Percentiles rank a stretch among this genome's conserved stretches.
Evolutionary conservation across 2,329 filamentous ascomycete species (phyloP).

Genomic region (Alternaria triticimaculans): DNA sequence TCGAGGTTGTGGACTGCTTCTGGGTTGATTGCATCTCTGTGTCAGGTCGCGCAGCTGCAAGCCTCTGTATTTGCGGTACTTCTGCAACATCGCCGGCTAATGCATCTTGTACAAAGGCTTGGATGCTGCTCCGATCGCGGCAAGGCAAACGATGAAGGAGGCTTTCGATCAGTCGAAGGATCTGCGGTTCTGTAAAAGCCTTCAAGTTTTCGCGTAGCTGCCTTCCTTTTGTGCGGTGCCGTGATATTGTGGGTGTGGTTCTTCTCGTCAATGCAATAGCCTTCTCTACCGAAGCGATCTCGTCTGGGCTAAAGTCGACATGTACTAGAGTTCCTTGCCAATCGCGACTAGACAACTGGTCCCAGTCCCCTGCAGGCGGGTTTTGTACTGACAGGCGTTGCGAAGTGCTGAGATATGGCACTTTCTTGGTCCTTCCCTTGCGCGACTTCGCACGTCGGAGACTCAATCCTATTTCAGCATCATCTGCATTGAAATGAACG

Average conservation of each 20-base stretch:
- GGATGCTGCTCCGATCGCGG: slow-evolving; percentile 31
- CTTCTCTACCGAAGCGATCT: slow-evolving; percentile 32
- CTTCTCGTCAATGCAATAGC: slow-evolving; percentile 14
- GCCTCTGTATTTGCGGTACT: slow-evolving; percentile 33
- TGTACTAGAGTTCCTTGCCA: slow-evolving; percentile 44
- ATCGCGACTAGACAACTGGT: slow-evolving; percentile 23
- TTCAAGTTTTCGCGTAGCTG: slow-evolving; percentile 31
- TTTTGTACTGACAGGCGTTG: slow-evolving; percentile 28
- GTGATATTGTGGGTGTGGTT: neutral
- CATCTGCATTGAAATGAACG: slow-evolving; percentile 25
- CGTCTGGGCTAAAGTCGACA: slow-evolving; percentile 40
- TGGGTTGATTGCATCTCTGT: slow-evolving; percentile 19
- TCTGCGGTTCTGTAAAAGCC: slow-evolving; percentile 28
- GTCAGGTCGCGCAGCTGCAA: slow-evolving; percentile 30
- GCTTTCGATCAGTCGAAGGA: slow-evolving; percentile 25
- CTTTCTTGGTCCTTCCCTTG: neutral
- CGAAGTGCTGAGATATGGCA: slow-evolving; percentile 37
- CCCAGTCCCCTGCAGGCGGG: slow-evolving; percentile 29
- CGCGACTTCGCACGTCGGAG: neutral
- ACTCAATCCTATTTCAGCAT: slow-evolving; percentile 28
- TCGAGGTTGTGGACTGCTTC: slow-evolving; percentile 24
- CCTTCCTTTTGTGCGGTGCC: slow-evolving; percentile 24
- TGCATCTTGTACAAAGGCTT: slow-evolving; percentile 42
- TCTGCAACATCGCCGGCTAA: slow-evolving; percentile 25
- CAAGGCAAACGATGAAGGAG: slow-evolving; percentile 21